Conservation (phyloP, 2,329 filamentous ascomycete genomes). For the Ceratocystis eucalypticola region DNA sequence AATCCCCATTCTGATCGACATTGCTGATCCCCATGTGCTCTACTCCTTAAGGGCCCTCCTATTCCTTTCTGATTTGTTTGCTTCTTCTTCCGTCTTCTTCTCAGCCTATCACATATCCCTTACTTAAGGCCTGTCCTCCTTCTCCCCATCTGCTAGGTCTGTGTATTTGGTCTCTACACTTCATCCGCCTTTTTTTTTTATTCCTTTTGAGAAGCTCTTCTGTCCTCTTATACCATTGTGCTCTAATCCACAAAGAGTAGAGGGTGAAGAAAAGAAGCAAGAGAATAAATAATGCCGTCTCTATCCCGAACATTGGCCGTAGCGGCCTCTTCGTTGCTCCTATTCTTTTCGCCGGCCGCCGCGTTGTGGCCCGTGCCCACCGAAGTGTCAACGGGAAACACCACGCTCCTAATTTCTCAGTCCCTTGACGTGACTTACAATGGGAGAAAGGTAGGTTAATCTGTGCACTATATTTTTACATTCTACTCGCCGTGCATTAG, state of each 20-base stretch:
- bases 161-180: no score
- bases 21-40: background rate
- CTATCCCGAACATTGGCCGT: conserved; percentile 10
- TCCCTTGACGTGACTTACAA: conserved; percentile 45
- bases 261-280: no score
- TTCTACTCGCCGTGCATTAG: conserved; percentile 5
- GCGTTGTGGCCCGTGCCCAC: conserved; percentile 44
- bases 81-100: background rate
- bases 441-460: conserved; percentile 40
- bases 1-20: background rate
- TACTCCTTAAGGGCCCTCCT: background rate
- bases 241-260: conserved; percentile 3
- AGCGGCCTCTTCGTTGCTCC: background rate
- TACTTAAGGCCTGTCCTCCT: no score
- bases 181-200: background rate
- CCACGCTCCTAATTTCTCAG: conserved; percentile 40
- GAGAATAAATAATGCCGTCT: conserved; percentile 13
- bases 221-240: background rate
- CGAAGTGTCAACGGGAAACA: conserved; percentile 37
- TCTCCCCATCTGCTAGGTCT: no score
- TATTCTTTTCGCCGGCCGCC: conserved; percentile 30
- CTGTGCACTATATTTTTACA: conserved; percentile 24
- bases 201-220: background rate
- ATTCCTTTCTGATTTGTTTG: background rate
- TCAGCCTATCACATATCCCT: background rate